Percentiles rank a stretch among this genome's conserved stretches.
phyloP scores from a whole-genome alignment of 106 monocot genomes.

The Allium cepa region DNA sequence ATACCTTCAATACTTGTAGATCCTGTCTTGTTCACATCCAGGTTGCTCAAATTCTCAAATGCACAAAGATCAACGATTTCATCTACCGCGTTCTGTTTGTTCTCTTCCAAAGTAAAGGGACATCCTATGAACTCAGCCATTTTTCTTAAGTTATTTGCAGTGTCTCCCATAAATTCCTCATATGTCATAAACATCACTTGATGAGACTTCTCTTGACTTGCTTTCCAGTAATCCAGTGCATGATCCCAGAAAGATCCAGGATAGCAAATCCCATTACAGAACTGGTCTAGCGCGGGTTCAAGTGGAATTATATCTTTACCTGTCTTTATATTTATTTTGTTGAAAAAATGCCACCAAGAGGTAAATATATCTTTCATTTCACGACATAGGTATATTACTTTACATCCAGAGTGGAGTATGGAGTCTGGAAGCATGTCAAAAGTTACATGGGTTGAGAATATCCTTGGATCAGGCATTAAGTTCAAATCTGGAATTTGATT shows the following conservation, averaged over 20 bases:
- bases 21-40: constrained; percentile 8
- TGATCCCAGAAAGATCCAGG: background rate
- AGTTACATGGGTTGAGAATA: constrained; percentile 21
- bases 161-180: background rate
- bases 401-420: constrained; percentile 10
- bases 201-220: background rate
- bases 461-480: constrained; percentile 8
- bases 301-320: background rate
- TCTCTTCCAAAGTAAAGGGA: constrained; percentile 9
- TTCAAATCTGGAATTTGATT: constrained; percentile 2
- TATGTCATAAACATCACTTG: background rate
- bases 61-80: constrained; percentile 5
- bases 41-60: constrained; percentile 9
- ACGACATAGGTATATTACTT: constrained; percentile 17
- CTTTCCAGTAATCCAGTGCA: background rate
- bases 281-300: constrained; percentile 7
- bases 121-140: background rate
- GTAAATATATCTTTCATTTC: constrained; percentile 27
- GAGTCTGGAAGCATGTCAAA: constrained; percentile 4
- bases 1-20: background rate
- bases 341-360: constrained; percentile 14
- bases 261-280: background rate
- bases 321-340: background rate
- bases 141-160: background rate
- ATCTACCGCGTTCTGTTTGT: background rate